A percentile compares a stretch with the other conserved stretches of the same genome.
Evolutionary conservation across 139 green algal species (phyloP).

Genomic region (Coccomyxa sp.): DNA sequence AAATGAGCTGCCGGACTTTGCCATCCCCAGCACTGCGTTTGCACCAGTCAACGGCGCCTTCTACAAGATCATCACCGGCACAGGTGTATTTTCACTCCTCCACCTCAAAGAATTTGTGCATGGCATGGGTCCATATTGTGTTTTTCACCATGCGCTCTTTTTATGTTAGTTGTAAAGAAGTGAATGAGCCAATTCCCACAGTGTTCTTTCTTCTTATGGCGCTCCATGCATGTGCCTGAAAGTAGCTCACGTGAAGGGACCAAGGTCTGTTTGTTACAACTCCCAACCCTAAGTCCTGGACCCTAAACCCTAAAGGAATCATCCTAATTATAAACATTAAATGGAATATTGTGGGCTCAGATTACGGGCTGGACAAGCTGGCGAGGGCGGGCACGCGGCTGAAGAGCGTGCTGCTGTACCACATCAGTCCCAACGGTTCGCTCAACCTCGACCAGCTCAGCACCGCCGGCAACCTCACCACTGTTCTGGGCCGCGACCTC

Average conservation of each 20-base stretch:
- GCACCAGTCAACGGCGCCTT: background rate
- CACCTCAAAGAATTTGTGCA: too few species aligned
- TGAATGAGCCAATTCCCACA: too few species aligned
- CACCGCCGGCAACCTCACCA: background rate
- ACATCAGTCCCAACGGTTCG: background rate
- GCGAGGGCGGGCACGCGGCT: background rate
- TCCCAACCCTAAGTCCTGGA: too few species aligned
- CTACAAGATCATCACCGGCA: background rate
- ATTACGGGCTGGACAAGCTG: background rate
- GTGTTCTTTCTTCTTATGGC: too few species aligned
- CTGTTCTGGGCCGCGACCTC: background rate
- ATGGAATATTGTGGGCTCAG: background rate
- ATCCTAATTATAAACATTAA: too few species aligned
- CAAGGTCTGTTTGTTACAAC: too few species aligned
- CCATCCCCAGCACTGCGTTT: background rate
- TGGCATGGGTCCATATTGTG: too few species aligned
- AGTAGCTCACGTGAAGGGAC: too few species aligned
- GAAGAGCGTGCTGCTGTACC: slow-evolving; percentile 1
- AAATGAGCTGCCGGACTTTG: background rate
- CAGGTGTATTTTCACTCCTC: background rate
- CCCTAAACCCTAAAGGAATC: too few species aligned
- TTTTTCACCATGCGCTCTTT: too few species aligned
- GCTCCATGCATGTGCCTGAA: too few species aligned
- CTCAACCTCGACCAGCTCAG: background rate
- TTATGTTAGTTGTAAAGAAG: too few species aligned